These are phyloP conservation scores for Aspergillus hancockii DNA, from an alignment of 495 filamentous ascomycete species.

Conservation along the genomic window DNA sequence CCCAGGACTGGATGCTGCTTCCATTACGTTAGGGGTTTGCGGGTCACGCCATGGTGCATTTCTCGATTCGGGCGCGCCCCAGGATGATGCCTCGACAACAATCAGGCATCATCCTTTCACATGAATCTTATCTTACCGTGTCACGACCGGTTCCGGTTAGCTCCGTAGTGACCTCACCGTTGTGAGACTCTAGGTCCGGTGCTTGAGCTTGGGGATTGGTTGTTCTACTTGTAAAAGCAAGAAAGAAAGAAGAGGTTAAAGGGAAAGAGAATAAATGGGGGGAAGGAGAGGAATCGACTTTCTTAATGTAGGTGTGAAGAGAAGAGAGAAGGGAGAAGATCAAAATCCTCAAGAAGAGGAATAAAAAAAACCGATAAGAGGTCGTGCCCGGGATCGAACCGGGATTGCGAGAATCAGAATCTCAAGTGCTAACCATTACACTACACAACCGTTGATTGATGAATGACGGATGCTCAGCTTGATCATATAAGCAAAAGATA, in stretches of 20 bases:
- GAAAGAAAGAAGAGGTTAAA: too few relatives aligned
- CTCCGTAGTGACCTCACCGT: background rate
- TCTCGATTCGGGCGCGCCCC: background rate
- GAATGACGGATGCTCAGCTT: too few relatives aligned
- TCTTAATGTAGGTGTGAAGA: too few relatives aligned
- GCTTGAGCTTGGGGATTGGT: too few relatives aligned
- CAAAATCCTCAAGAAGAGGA: too few relatives aligned
- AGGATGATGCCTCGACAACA: background rate
- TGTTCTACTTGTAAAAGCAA: too few relatives aligned
- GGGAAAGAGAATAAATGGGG: too few relatives aligned
- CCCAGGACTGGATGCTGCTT: too few relatives aligned
- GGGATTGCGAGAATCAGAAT: slow-evolving; percentile 43
- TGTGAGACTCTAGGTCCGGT: background rate
- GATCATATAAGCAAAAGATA: too few relatives aligned
- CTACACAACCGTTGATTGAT: slow-evolving; percentile 22
- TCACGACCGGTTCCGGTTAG: background rate
- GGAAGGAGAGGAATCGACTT: too few relatives aligned
- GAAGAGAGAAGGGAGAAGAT: too few relatives aligned
- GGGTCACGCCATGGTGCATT: background rate
- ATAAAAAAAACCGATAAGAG: slow-evolving; percentile 11
- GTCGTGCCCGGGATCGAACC: slow-evolving; percentile 46
- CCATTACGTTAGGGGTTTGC: too few relatives aligned
- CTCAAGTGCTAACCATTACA: slow-evolving; percentile 35
- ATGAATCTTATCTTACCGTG: background rate
- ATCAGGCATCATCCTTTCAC: background rate